Evolutionary conservation across 352 stramenopile species (phyloP), one percentile per base, ranked within the genome.

Genomic region (Hyaloperonospora arabidopsidis): DNA sequence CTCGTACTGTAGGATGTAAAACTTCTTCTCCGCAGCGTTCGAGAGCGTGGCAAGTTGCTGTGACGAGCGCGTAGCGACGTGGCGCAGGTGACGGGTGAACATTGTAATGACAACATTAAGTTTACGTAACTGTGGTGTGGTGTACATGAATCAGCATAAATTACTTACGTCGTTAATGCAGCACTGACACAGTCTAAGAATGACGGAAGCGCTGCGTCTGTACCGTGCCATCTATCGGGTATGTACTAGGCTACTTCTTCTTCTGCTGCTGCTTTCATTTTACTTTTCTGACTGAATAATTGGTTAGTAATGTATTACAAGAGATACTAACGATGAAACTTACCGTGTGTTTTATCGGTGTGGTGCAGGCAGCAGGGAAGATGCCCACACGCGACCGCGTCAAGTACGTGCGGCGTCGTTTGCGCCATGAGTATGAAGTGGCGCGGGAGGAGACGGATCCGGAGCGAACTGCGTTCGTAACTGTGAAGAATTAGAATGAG

Each of bases 201-300:
- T 41, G 25, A 32, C 25, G 10, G 66, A 88, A 51, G 75, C 74
- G 43, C 50, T 87, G 57, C 72, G 69, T 35, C 57, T 88, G 50
- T 90, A 90, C 49, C 77, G 79, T 49, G 69, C 72, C 6, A 90
- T 90, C 51, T 90, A 88, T 50, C 79, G 79, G 51, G 76, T 89
- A 57, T 57, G 74, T 55, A 2, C 14, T 21, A 28, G 7, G n/a
- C n/a, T n/a, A n/a, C n/a, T n/a, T n/a, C n/a, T n/a, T n/a, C n/a
- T n/a, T n/a, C n/a, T n/a, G n/a, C n/a, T n/a, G n/a, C n/a, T n/a
- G n/a, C n/a, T n/a, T n/a, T n/a, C n/a, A n/a, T n/a, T n/a, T n/a
- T 14, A 48, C 22, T 54, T 10, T 1, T 21, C 39, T 2, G 18
- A 28, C 15, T 2, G 19, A 15, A 11, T n/a, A n/a, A n/a, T n/a